Base-by-base conservation (phyloP, 1,284 basidiomycete species). In the Boletus mariae region DNA sequence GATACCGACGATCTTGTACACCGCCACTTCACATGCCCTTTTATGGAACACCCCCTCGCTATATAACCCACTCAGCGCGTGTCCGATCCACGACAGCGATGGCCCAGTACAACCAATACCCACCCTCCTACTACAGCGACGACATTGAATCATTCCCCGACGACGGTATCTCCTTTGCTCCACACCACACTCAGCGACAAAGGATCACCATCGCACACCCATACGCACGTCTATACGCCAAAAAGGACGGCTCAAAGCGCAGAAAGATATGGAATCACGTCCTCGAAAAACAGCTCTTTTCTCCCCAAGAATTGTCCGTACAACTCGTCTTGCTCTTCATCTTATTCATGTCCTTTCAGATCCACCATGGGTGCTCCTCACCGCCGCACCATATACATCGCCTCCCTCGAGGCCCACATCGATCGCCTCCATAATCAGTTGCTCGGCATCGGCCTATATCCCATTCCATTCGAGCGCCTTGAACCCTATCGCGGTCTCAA, bases 211-310 rank as follows among this genome's bases (percentile, higher is more conserved):
- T 85, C 52, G 69, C 76, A 0, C 84, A 87, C 55, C 86, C 85
- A 0, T 87, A 86, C 57, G 80, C 83, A 5, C 80, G 83, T 50
- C 72, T 85, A 4, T 77, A 79, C 56, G 80, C 80, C 11, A 84
- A 83, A 62, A 82, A 82, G 57, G 78, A 83, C 43, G 77, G 78
- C 46, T 75, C 77, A 2, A 84, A 87, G 64, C 79, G 83, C 3
- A 76, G 86, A 17, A 84, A 82, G 61, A 83, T 85, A 23, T 90
- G 86, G 86, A 85, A 83, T 47, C 86, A 87, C 58, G 79, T 80
- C 1, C 76, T 87, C 53, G 87, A 90, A 67, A 87, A 87, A 62
- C 73, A 73, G 13, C 70, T 90, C 25, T 90, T 90, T 68, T 77
- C 71, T 2, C 77, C 84, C 0, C 77, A 80, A 48, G 86, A 89